A percentile compares a stretch with the other conserved stretches of the same genome.
These are phyloP conservation scores for Marchantia polymorpha DNA, from an alignment of 225 moss, liverwort and hornwort genomes.

Conservation along the genomic window DNA sequence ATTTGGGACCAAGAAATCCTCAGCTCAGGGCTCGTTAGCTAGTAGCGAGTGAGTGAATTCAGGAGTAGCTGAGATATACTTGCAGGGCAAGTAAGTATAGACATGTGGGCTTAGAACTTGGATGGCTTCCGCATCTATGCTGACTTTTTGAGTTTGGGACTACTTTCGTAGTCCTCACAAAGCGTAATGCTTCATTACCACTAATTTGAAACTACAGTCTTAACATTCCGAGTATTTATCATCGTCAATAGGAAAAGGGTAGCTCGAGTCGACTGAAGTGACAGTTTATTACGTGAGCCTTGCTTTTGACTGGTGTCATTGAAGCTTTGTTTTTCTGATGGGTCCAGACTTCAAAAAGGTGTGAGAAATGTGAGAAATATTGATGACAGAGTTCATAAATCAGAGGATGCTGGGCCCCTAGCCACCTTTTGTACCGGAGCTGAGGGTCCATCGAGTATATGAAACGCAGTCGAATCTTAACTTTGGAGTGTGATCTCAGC, in stretches of 20 bases:
- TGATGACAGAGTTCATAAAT: neutral
- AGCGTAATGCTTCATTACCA: neutral
- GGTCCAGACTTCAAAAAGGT: slow-evolving; percentile 6
- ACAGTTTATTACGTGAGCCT: neutral
- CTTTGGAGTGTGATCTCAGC: too few species aligned
- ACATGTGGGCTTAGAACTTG: neutral
- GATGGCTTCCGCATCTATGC: neutral
- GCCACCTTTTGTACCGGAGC: neutral
- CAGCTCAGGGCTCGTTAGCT: neutral
- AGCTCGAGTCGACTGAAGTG: neutral
- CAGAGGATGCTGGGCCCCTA: neutral
- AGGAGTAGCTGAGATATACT: neutral
- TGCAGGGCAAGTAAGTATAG: neutral
- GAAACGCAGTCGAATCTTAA: neutral
- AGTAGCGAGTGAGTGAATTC: neutral
- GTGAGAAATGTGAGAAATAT: neutral
- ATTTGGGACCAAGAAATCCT: neutral
- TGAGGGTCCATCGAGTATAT: slow-evolving; percentile 1
- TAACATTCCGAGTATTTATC: neutral
- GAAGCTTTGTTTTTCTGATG: neutral
- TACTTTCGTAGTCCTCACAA: neutral
- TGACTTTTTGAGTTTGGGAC: neutral
- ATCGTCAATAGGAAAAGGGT: too few species aligned
- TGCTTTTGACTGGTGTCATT: neutral
- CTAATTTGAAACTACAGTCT: neutral